A percentile compares a stretch with the other conserved stretches of the same genome.
These are phyloP conservation scores for Porodaedalea pini DNA, from an alignment of 1,284 basidiomycete species.

Conservation along the genomic window DNA sequence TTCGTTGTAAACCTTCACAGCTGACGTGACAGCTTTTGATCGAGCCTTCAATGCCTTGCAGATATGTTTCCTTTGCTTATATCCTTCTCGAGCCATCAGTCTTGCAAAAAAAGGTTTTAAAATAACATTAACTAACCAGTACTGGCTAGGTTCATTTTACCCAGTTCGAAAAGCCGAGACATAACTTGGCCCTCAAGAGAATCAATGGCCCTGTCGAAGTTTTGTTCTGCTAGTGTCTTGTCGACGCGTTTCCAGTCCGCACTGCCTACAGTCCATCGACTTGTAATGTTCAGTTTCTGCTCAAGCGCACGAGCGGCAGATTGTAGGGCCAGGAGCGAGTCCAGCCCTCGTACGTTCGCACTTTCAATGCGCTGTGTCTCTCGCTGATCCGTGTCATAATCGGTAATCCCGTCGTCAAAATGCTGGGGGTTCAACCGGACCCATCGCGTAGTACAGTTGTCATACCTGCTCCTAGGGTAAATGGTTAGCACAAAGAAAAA, in stretches of 20 bases:
- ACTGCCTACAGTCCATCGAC: constrained; percentile 25
- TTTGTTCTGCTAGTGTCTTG: constrained; percentile 22
- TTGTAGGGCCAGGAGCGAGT: constrained; percentile 5
- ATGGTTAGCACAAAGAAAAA: too few relatives aligned
- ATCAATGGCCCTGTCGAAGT: constrained; percentile 28
- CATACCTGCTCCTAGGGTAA: too few relatives aligned
- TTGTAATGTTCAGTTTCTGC: constrained; percentile 23
- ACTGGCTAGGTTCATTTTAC: constrained; percentile 29
- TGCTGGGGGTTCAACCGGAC: neutral
- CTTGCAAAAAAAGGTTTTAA: constrained; percentile 6
- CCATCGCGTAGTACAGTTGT: neutral
- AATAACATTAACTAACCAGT: constrained; percentile 21
- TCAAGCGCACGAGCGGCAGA: constrained; percentile 20
- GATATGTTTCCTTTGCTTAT: constrained; percentile 31
- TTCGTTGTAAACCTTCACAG: constrained; percentile 30
- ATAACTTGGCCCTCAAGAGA: constrained; percentile 31
- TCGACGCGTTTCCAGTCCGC: constrained; percentile 19
- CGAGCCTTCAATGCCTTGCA: constrained; percentile 29
- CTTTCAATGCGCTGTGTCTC: neutral
- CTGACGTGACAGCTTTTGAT: constrained; percentile 27
- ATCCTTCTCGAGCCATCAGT: constrained; percentile 22
- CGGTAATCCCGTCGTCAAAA: neutral
- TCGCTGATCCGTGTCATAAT: too few relatives aligned
- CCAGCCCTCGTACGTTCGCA: neutral
- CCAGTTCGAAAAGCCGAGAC: constrained; percentile 31